These are phyloP conservation scores for Venturia carpophila DNA, from an alignment of 2,329 filamentous ascomycete genomes.

Conservation along the genomic window DNA sequence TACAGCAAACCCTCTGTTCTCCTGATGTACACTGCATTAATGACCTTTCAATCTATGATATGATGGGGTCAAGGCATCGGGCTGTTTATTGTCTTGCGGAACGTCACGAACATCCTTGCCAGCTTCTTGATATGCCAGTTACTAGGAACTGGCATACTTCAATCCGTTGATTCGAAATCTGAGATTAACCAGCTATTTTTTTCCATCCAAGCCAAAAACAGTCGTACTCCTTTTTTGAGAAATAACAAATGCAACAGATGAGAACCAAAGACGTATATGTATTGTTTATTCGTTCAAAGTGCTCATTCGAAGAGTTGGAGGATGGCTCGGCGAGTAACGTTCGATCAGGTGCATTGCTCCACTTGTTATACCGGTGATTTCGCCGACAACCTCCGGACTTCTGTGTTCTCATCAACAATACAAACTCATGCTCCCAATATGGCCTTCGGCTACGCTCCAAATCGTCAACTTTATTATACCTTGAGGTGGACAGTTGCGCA, in stretches of 20 bases:
- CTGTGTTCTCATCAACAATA: not conserved
- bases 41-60: constrained; percentile 21
- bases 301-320: too few species aligned
- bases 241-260: too few species aligned
- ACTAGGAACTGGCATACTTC: not conserved
- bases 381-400: not conserved
- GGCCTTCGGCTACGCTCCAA: not conserved
- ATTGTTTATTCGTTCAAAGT: too few species aligned
- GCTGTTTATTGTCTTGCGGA: not conserved
- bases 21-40: constrained; percentile 23
- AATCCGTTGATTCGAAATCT: too few species aligned
- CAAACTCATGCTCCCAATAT: not conserved
- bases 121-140: not conserved
- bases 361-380: not conserved
- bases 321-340: too few species aligned
- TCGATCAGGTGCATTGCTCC: not conserved
- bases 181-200: too few species aligned
- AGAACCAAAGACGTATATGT: not conserved
- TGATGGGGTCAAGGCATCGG: constrained; percentile 13
- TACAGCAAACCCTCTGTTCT: constrained; percentile 24
- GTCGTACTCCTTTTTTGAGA: too few species aligned
- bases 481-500: too few species aligned
- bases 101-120: not conserved
- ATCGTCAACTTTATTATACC: too few species aligned
- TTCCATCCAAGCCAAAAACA: too few species aligned